Percentiles rank a stretch among this genome's conserved stretches.
These are phyloP conservation scores for Xylariaceae sp. DNA, from an alignment of 2,329 filamentous ascomycete species.

Conservation along the genomic window DNA sequence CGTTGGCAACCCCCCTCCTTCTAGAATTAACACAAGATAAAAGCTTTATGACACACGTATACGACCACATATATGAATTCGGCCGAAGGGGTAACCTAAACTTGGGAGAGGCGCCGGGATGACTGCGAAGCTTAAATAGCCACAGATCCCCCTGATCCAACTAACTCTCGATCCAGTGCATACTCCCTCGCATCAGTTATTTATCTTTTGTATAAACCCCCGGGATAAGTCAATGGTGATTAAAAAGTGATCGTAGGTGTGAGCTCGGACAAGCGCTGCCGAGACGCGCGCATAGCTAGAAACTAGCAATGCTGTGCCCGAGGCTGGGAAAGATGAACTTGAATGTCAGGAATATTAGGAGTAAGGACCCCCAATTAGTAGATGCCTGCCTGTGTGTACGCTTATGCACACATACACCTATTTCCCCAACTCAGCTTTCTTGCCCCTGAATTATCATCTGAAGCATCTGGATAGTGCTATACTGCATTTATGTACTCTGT, in stretches of 20 bases:
- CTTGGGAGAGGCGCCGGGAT: background rate
- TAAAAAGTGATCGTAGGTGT: too few species aligned
- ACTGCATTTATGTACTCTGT: too few species aligned
- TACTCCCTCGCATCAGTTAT: background rate
- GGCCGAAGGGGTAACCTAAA: background rate
- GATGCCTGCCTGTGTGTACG: background rate
- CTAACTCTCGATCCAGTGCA: background rate
- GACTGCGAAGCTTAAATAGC: background rate
- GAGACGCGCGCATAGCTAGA: background rate
- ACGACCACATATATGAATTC: background rate
- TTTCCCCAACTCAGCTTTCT: background rate
- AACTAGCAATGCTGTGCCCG: background rate
- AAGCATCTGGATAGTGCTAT: too few species aligned
- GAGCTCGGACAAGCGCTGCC: too few species aligned
- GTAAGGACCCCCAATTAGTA: background rate
- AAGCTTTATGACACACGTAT: background rate
- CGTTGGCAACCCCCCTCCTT: background rate
- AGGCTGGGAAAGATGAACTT: background rate
- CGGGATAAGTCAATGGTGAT: too few species aligned
- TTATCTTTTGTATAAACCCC: too few species aligned
- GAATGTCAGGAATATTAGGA: too few species aligned
- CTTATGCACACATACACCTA: background rate
- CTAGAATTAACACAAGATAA: background rate
- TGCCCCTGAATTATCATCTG: too few species aligned
- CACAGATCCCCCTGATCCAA: background rate